Conservation (phyloP, 177 flowering plant species). For the Vitis hybrid region DNA sequence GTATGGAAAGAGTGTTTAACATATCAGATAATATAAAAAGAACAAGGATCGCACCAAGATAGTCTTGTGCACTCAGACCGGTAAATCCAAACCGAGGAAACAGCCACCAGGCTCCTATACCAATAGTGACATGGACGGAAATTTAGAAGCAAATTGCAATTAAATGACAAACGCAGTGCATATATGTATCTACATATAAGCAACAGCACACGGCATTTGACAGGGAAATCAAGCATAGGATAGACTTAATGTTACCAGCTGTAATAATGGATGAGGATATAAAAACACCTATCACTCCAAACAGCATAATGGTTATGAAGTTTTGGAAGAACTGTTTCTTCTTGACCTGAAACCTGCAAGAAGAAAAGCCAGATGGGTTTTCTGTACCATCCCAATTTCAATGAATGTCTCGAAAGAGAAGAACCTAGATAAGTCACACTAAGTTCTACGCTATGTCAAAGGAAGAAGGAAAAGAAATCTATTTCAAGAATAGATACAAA, state of each 20-base stretch:
- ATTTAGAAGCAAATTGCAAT: neutral
- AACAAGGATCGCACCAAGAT: conserved; percentile 53
- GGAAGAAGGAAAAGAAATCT: neutral
- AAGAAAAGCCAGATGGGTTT: neutral
- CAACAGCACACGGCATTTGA: neutral
- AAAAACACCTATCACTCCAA: conserved; percentile 85
- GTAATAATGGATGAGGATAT: conserved; percentile 62
- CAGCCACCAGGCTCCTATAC: conserved; percentile 76
- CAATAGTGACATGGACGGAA: conserved; percentile 14
- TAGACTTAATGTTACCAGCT: conserved; percentile 45
- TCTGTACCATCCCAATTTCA: no score
- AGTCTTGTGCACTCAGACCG: conserved; percentile 61
- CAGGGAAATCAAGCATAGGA: neutral
- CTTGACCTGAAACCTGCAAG: conserved; percentile 92
- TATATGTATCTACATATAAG: neutral
- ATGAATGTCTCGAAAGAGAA: neutral
- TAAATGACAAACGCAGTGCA: neutral
- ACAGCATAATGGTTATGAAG: conserved; percentile 74
- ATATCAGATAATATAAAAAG: conserved; percentile 1
- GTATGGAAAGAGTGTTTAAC: neutral
- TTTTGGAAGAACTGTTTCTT: conserved; percentile 94
- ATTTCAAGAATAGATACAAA: neutral
- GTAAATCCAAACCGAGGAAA: conserved; percentile 65
- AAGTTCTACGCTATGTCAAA: no score
- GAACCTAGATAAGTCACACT: no score